phyloP scores from a whole-genome alignment of 2,329 filamentous ascomycete genomes.

The Gnomoniopsis sp. region DNA sequence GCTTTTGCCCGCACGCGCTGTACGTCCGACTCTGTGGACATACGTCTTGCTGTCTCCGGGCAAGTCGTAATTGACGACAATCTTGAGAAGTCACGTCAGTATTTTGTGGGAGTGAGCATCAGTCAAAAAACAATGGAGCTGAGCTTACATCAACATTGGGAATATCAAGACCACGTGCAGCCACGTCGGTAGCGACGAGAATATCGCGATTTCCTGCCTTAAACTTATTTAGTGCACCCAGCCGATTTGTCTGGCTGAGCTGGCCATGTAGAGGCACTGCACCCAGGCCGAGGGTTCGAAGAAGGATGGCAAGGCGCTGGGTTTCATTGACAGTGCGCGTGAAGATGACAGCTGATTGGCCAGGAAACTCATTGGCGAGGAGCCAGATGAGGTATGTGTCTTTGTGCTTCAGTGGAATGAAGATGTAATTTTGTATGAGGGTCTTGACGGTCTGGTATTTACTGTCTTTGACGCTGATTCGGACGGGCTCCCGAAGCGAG shows the following conservation, averaged over 20 bases:
- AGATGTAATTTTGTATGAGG: slow-evolving; percentile 79
- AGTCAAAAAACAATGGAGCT: background rate
- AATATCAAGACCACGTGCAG: slow-evolving; percentile 87
- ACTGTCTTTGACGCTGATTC: slow-evolving; percentile 75
- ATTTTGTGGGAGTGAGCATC: background rate
- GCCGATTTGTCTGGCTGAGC: slow-evolving; percentile 79
- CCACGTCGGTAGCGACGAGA: slow-evolving; percentile 90
- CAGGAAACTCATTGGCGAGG: slow-evolving; percentile 73
- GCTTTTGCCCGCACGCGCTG: slow-evolving; percentile 80
- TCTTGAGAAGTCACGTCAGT: background rate
- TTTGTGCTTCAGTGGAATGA: slow-evolving; percentile 83
- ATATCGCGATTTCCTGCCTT: slow-evolving; percentile 76
- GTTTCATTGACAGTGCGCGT: slow-evolving; percentile 89
- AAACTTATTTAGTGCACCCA: slow-evolving; percentile 91
- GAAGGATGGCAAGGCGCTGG: slow-evolving; percentile 77
- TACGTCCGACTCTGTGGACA: slow-evolving; percentile 84
- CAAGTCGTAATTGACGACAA: slow-evolving; percentile 58
- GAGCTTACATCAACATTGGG: slow-evolving; percentile 67
- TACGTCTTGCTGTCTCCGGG: slow-evolving; percentile 86
- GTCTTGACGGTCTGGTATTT: slow-evolving; percentile 92
- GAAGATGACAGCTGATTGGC: slow-evolving; percentile 87
- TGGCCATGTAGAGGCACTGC: slow-evolving; percentile 93
- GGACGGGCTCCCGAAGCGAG: slow-evolving; percentile 77
- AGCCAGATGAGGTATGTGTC: slow-evolving; percentile 87
- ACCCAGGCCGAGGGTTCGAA: slow-evolving; percentile 80